phyloP scores from a whole-genome alignment of 2,329 filamentous ascomycete genomes.

The Bipolaris bicolor region DNA sequence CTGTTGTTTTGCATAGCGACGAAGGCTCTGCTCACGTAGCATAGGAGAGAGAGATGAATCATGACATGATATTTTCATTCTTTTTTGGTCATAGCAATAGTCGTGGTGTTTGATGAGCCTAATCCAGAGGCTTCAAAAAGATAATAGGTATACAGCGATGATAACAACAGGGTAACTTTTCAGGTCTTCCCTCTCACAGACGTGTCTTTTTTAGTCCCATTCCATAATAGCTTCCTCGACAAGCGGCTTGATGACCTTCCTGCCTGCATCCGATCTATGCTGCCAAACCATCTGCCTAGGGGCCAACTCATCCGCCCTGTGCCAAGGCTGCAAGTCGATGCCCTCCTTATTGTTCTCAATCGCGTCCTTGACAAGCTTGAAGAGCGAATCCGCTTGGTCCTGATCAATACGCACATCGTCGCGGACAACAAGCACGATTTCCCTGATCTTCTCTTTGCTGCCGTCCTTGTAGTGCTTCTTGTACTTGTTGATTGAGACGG shows the following conservation, averaged over 20 bases:
- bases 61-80: neutral
- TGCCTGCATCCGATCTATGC: conserved; percentile 49
- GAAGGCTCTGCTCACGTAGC: neutral
- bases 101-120: no score
- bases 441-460: conserved; percentile 56
- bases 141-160: neutral
- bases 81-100: no score
- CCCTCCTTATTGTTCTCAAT: conserved; percentile 49
- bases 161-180: neutral
- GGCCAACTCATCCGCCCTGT: conserved; percentile 51
- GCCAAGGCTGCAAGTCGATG: conserved; percentile 53
- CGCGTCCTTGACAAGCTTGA: conserved; percentile 50
- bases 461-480: conserved; percentile 48
- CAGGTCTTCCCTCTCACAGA: neutral
- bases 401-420: conserved; percentile 55
- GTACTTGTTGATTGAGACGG: conserved; percentile 55
- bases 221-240: conserved; percentile 53
- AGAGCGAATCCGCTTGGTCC: conserved; percentile 53
- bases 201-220: conserved; percentile 42
- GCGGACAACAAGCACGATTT: conserved; percentile 54
- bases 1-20: conserved; percentile 5
- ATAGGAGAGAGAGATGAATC: conserved; percentile 1
- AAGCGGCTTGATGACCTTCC: conserved; percentile 55
- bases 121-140: no score
- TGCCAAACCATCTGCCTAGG: conserved; percentile 57